Evolutionary conservation across 2,329 filamentous ascomycete genomes (phyloP), one percentile per base, ranked within the genome.

Genomic region (Aspergillus fischeri): DNA sequence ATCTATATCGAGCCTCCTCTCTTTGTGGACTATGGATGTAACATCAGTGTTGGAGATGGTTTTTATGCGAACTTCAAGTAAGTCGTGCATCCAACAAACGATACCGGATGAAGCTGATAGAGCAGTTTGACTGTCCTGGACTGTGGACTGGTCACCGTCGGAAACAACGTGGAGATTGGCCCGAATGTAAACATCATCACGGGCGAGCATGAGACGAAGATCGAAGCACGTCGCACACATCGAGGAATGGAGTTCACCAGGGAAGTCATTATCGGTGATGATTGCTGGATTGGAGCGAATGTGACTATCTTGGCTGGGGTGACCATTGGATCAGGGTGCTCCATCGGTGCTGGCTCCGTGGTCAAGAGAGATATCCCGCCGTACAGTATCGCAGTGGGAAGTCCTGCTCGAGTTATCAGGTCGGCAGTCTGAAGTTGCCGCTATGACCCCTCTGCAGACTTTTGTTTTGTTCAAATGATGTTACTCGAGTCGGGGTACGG

Each of bases 281-380:
- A 95, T 75, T 89, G 89, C 73, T 91, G 89, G 89, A 75, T 92
- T 38, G 89, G 86, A 0, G 88, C 88, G 0, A 87, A 86, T 65
- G 85, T 84, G 3, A 83, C 80, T 8, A 83, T 95, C n/a, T 75
- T 92, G 47, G 84, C 89, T 0, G 91, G 91, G 0, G 85, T 95
- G 17, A 91, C 82, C 0, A 87, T 95, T 59, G 91, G 91, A 0
- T 78, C 81, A 52, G 90, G 91, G 0, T 80, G 78, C 10, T 89
- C 86, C 0, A 80, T 95, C 56, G 91, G 90, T 0, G 91, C 91
- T 0, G 90, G 88, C 1, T 89, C 86, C 66, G 89, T 94, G 2
- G 90, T 95, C 20, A 93, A 29, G 4, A 53, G 73, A 70, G 70
- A 74, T 63, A 62, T 75, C 17, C 73, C 72, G 3, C 53, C 67